These are phyloP conservation scores for Mucor piriformis DNA, from an alignment of 371 early-diverging fungal genomes.

Conservation along the genomic window DNA sequence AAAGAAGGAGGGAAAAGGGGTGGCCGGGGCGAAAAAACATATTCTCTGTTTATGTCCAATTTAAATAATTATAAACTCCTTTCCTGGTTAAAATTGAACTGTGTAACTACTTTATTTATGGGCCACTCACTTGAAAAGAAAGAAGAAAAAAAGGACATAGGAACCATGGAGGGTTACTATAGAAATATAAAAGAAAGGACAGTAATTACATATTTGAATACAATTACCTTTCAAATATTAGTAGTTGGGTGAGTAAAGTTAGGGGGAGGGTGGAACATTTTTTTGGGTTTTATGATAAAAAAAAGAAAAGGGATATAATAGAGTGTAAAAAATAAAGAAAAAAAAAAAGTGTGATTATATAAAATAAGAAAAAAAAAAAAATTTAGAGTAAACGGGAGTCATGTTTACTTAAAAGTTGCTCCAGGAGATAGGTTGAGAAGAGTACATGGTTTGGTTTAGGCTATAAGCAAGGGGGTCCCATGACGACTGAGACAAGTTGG, in stretches of 20 bases:
- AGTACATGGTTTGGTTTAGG: slow-evolving; percentile 16
- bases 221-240: too few relatives aligned
- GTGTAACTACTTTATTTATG: neutral
- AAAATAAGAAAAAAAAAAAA: slow-evolving; percentile 1
- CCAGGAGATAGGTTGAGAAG: slow-evolving; percentile 23
- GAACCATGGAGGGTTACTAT: too few relatives aligned
- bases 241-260: too few relatives aligned
- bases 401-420: slow-evolving; percentile 10
- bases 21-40: neutral
- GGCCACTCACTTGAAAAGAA: too few relatives aligned
- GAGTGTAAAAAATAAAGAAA: neutral
- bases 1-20: neutral
- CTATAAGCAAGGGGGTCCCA: slow-evolving; percentile 35
- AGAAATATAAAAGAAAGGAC: too few relatives aligned
- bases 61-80: slow-evolving; percentile 1
- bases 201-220: too few relatives aligned
- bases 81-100: neutral
- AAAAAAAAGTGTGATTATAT: slow-evolving; percentile 7
- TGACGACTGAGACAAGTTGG: slow-evolving; percentile 30
- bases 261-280: too few relatives aligned
- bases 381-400: too few relatives aligned
- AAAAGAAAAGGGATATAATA: neutral
- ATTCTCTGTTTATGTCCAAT: neutral
- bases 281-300: slow-evolving; percentile 6
- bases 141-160: too few relatives aligned